Conservation (phyloP, 176 grass and related monocot genomes). For the Bonia amplexicaulis region DNA sequence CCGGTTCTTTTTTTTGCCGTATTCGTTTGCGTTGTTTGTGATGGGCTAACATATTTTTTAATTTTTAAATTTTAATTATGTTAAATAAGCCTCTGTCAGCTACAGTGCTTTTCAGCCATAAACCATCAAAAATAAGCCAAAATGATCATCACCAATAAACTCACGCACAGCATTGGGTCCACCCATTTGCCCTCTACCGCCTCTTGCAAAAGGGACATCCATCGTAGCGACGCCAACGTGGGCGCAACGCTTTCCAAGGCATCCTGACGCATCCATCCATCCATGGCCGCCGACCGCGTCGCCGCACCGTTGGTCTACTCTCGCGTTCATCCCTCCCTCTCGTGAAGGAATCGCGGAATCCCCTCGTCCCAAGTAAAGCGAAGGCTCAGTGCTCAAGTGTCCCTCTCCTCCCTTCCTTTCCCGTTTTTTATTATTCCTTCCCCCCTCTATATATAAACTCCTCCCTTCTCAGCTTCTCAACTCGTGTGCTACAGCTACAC, state of each 20-base stretch:
- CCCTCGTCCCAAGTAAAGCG: slow-evolving; percentile 63
- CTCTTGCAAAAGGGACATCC: background rate
- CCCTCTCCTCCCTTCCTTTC: background rate
- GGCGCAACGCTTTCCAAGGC: slow-evolving; percentile 26
- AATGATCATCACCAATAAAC: too few relatives aligned
- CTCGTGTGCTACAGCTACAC: background rate
- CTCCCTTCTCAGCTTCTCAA: background rate
- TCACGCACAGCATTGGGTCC: too few relatives aligned
- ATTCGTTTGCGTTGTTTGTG: too few relatives aligned
- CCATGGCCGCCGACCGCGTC: slow-evolving; percentile 15
- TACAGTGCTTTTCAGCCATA: too few relatives aligned
- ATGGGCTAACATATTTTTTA: too few relatives aligned
- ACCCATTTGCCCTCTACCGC: background rate
- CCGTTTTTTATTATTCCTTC: background rate
- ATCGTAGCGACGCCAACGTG: background rate
- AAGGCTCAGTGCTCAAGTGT: background rate
- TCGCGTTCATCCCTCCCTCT: slow-evolving; percentile 20
- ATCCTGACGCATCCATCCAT: background rate
- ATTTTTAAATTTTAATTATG: too few relatives aligned
- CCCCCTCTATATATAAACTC: slow-evolving; percentile 41
- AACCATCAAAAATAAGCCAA: too few relatives aligned
- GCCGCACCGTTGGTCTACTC: background rate
- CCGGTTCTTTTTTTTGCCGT: too few relatives aligned
- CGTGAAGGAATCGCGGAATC: slow-evolving; percentile 47
- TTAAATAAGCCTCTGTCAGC: too few relatives aligned